Evolutionary conservation across 1,139 yeast genomes (phyloP), one percentile per base, ranked within the genome.

Genomic region (Torulaspora pretoriensis): DNA sequence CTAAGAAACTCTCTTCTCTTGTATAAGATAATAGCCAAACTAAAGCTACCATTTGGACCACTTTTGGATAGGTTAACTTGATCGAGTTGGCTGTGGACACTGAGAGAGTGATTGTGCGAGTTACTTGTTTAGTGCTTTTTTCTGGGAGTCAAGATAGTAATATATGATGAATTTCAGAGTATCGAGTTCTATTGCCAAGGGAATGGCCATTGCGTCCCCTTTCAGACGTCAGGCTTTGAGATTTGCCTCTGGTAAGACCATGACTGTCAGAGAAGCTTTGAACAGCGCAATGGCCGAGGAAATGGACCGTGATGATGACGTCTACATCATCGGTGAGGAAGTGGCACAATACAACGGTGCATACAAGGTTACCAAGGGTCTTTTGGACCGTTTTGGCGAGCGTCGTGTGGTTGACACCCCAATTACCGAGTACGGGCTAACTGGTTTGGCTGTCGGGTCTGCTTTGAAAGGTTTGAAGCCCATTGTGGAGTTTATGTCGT

Each of bases 311-410:
- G 97, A 94, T 67, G 95, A 88, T 56, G 84, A 80, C 59, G 97
- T 92, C 38, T 92, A 88, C 75, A 71, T 92, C 61, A 85, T 92
- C 80, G 99, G 99, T 68, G 99, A 92, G 74, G 99, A 92, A 72
- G 98, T 92, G 55, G 98, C 96, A 42, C 97, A 90, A 70, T 92
- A 94, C 73, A 90, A 92, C 65, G 99, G 99, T 74, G 99, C 99
- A 50, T 92, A 92, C 76, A 92, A 92, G 75, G 86, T 92, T 52
- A 85, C 97, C 57, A 83, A 95, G 68, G 98, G 98, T 38, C 77
- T 92, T 56, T 77, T 92, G 64, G 98, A 94, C 71, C 80, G 96
- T 68, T 92, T 92, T 63, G 98, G 99, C 56, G 97, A 92, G 68
- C 83, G 89, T 71, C 84, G 98, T 73, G 83, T 92, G 53, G 80